Evolutionary conservation across 192 early-diverging fungal species (phyloP), one percentile per base, ranked within the genome.

Genomic region (Entomortierella chlamydospora): DNA sequence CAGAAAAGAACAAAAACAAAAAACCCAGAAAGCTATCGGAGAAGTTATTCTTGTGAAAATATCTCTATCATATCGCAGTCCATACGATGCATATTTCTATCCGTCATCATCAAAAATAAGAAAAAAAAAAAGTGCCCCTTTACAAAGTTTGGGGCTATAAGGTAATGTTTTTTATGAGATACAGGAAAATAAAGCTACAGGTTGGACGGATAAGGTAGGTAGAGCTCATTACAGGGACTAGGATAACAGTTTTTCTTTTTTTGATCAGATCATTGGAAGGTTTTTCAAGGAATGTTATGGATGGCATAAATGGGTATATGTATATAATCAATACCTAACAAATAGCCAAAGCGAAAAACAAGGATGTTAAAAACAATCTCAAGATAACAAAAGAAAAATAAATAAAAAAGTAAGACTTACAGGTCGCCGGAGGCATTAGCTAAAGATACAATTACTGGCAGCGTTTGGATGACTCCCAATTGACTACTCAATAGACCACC

Each of bases 401-500:
- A 25, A 12, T 7, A 61, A 45, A 25, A 42, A 28, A 25, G 9
- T 9, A 4, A 45, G 18, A 41, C 15, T 22, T n/a, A 33, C 34
- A 61, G 9, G 59, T n/a, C 22, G 17, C 22, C 15, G n/a, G n/a
- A n/a, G n/a, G n/a, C n/a, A n/a, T n/a, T n/a, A n/a, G n/a, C n/a
- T n/a, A 50, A 37, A 37, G 34, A 10, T 37, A 37, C 34, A 37
- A 37, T 4, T 37, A 37, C 34, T 37, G 34, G 10, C 34, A 37
- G 10, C 34, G 34, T 37, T 7, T 10, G 10, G 34, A 10, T 9
- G 6, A 7, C 49, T 29, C 17, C 61, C 20, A 15, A 23, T 7
- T 30, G 5, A 54, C 28, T 73, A 79, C 64, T 79, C 76, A 43
- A 79, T 79, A 2, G 76, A 79, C 76, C 76, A 79, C 30, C 76